These are phyloP conservation scores for Calocybe cyanea DNA, from an alignment of 768 basidiomycete genomes.

Conservation along the genomic window DNA sequence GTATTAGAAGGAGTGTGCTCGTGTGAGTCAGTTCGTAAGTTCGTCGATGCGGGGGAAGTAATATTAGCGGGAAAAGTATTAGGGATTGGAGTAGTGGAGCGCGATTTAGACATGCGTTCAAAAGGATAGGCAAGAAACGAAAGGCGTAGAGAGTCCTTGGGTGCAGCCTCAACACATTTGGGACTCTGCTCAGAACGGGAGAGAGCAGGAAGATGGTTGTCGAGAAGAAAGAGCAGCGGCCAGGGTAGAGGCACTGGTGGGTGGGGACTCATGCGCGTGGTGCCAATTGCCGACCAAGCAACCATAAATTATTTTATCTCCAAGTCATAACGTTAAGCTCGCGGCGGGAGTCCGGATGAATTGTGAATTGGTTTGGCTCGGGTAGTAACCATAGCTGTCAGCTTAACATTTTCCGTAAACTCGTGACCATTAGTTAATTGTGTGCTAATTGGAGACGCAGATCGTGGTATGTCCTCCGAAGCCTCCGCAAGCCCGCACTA, in stretches of 20 bases:
- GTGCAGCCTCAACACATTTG: slow-evolving; percentile 43
- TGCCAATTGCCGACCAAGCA: slow-evolving; percentile 16
- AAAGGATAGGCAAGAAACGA: slow-evolving; percentile 26
- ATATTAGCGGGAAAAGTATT: slow-evolving; percentile 37
- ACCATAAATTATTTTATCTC: slow-evolving; percentile 18
- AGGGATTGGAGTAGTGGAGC: slow-evolving; percentile 41
- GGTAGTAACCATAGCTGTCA: slow-evolving; percentile 9
- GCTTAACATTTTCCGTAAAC: slow-evolving; percentile 1
- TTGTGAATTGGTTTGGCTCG: neutral
- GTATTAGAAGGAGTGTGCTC: slow-evolving; percentile 27
- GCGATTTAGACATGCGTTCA: slow-evolving; percentile 48
- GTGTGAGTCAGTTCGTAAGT: slow-evolving; percentile 40
- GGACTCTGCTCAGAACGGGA: slow-evolving; percentile 21
- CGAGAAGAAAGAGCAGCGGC: slow-evolving; percentile 13
- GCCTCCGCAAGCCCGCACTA: slow-evolving; percentile 9
- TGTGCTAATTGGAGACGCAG: neutral
- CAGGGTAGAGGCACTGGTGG: slow-evolving; percentile 18
- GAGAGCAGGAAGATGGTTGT: slow-evolving; percentile 24
- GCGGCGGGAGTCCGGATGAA: no score
- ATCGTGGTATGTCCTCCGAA: slow-evolving; percentile 14
- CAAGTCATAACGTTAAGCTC: slow-evolving; percentile 9
- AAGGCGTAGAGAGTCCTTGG: slow-evolving; percentile 30
- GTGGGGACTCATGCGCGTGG: slow-evolving; percentile 20
- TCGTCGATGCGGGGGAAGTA: slow-evolving; percentile 28
- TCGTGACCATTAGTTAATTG: slow-evolving; percentile 11